Evolutionary conservation across 805 yeast genomes (phyloP).

Genomic region (Ogataea thermomethanolica): DNA sequence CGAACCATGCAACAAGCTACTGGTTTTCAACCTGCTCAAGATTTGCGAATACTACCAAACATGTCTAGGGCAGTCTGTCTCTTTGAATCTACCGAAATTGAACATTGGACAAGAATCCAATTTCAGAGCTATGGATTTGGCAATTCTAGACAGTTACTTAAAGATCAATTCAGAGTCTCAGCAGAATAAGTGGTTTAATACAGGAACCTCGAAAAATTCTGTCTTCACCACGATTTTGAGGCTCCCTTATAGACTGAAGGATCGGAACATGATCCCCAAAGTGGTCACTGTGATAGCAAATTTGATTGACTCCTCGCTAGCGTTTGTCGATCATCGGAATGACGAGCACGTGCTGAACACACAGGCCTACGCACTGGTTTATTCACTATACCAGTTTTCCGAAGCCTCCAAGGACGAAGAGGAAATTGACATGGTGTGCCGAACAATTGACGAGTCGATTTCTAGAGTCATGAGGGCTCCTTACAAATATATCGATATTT

Average conservation of each 20-base stretch:
- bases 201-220: constrained; percentile 45
- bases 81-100: constrained; percentile 19
- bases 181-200: constrained; percentile 76
- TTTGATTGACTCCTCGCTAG: constrained; percentile 48
- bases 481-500: constrained; percentile 74
- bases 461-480: constrained; percentile 72
- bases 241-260: constrained; percentile 35
- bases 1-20: constrained; percentile 39
- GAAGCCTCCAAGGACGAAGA: constrained; percentile 8
- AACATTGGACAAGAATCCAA: constrained; percentile 29
- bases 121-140: constrained; percentile 52
- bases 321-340: constrained; percentile 44
- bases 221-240: constrained; percentile 65
- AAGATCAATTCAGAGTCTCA: constrained; percentile 51
- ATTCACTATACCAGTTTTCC: constrained; percentile 38
- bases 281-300: constrained; percentile 46
- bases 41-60: constrained; percentile 30
- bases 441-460: constrained; percentile 69
- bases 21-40: constrained; percentile 46
- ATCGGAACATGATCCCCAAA: constrained; percentile 33
- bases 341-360: constrained; percentile 37
- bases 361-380: constrained; percentile 54
- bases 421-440: constrained; percentile 45
- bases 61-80: constrained; percentile 16
- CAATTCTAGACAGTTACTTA: constrained; percentile 56